Conservation (phyloP, 768 basidiomycete genomes). For the Suillus hirtellus region DNA sequence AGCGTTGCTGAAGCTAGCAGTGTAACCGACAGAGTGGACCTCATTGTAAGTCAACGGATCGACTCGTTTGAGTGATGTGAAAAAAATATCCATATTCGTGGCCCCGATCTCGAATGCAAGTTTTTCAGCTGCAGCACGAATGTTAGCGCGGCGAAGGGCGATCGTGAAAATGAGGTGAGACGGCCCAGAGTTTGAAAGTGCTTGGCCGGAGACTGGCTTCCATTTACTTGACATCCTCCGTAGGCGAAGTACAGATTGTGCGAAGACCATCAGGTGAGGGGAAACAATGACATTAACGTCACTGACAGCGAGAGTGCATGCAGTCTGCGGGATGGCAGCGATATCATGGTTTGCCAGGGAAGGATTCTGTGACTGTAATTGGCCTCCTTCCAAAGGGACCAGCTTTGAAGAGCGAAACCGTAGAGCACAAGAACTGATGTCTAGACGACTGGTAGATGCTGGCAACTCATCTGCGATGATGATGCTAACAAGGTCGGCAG, state of each 20-base stretch:
- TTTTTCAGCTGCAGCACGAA: constrained; percentile 73
- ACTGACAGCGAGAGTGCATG: constrained; percentile 39
- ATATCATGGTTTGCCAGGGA: constrained; percentile 16
- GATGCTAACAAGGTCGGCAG: constrained; percentile 14
- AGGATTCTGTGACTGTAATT: constrained; percentile 16
- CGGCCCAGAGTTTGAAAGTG: constrained; percentile 7
- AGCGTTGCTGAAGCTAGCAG: constrained; percentile 37
- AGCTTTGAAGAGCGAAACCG: constrained; percentile 22
- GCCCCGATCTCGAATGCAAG: constrained; percentile 62
- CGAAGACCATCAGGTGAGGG: constrained; percentile 63
- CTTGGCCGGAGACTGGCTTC: background rate
- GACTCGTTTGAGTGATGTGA: constrained; percentile 32
- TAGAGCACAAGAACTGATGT: constrained; percentile 16
- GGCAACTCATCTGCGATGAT: constrained; percentile 15
- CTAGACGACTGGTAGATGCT: constrained; percentile 20
- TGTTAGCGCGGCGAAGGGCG: constrained; percentile 43
- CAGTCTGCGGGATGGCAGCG: constrained; percentile 20
- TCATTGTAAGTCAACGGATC: constrained; percentile 6
- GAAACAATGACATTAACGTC: constrained; percentile 44
- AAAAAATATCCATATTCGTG: constrained; percentile 38
- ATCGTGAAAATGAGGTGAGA: constrained; percentile 41
- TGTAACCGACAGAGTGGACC: constrained; percentile 1
- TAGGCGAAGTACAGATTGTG: constrained; percentile 55
- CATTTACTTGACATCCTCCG: constrained; percentile 35
- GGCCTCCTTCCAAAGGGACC: constrained; percentile 7